A percentile compares a stretch with the other conserved stretches of the same genome.
These are phyloP conservation scores for Tuber microsphaerosporum DNA, from an alignment of 495 filamentous ascomycete species.

Conservation along the genomic window DNA sequence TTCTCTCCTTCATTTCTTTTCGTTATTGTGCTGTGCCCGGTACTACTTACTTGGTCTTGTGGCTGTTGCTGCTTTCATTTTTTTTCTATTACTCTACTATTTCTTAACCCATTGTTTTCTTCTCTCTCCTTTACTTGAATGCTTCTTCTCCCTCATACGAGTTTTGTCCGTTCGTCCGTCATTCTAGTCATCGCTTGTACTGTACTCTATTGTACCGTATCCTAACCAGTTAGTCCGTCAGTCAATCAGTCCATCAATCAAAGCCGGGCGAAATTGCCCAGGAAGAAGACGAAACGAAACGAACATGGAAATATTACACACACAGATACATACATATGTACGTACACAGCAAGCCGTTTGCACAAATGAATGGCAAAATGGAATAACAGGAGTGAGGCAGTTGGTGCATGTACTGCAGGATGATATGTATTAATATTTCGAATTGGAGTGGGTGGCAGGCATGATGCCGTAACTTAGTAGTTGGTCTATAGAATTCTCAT, in stretches of 20 bases:
- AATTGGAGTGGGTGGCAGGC: too few relatives aligned
- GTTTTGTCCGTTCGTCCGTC: not conserved
- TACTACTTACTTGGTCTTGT: not conserved
- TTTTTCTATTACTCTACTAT: conserved; percentile 1
- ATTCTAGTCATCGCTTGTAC: not conserved
- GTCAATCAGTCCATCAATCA: not conserved
- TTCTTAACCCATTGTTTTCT: not conserved
- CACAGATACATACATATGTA: not conserved
- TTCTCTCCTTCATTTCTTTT: conserved; percentile 1
- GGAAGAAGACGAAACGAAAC: not conserved
- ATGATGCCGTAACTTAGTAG: too few relatives aligned
- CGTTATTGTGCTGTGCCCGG: not conserved
- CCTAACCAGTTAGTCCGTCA: not conserved
- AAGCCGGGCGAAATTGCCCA: not conserved
- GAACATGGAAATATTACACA: not conserved
- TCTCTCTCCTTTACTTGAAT: not conserved
- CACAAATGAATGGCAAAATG: not conserved
- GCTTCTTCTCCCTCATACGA: not conserved
- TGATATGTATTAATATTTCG: too few relatives aligned
- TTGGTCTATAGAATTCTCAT: too few relatives aligned
- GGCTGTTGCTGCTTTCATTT: not conserved
- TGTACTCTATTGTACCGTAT: not conserved
- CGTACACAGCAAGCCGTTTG: not conserved
- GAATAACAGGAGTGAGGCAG: too few relatives aligned
- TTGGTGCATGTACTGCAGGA: too few relatives aligned